Base-by-base conservation (phyloP, 1,139 yeast species). In the Candida sanyaensis region DNA sequence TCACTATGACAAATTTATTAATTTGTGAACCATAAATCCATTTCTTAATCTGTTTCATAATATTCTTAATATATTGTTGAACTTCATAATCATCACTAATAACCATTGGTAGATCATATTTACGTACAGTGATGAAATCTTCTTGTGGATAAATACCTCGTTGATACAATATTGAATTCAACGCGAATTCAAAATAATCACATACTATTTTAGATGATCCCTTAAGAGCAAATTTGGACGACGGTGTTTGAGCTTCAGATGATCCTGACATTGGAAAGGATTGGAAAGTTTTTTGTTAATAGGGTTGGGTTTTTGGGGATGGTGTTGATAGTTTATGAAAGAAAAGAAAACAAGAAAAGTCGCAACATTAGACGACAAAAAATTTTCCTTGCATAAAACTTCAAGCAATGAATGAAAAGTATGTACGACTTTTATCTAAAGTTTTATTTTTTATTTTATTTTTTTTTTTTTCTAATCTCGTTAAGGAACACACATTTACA, bases 81-180 rank as follows among this genome's bases (percentile, higher is more conserved):
- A 92, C 86, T 45, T 88, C 96, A 39, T 86, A 88, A 62, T 91
- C 96, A 29, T 79, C 79, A 4, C 88, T 81, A 29, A 87, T 80
- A 44, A 92, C 73, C 66, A 92, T 69, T 49, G 88, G 88, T 47
- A 92, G 66, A 39, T 90, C 97, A 65, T 90, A 92, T 63, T 90
- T 90, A 56, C 82, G 79, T 3, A 89, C 92, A 0, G 86, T 77
- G 51, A 80, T 81, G 65, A 92, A 92, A 62, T 90, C 97, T 57
- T 89, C 96, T 2, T 89, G 78, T 0, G 97, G 97, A 60, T 92
- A 92, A 36, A 92, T 86, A 0, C 96, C 96, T 47, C 98, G 71
- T 63, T 92, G 98, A 65, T 87, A 92, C 6, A 92, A 76, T 31
- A 92, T 88, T 50, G 86, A 83, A 63, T 88, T 86, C 52, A 89